Evolutionary conservation across 371 early-diverging fungal species (phyloP), one percentile per base, ranked within the genome.

Genomic region (Cokeromyces recurvatus): DNA sequence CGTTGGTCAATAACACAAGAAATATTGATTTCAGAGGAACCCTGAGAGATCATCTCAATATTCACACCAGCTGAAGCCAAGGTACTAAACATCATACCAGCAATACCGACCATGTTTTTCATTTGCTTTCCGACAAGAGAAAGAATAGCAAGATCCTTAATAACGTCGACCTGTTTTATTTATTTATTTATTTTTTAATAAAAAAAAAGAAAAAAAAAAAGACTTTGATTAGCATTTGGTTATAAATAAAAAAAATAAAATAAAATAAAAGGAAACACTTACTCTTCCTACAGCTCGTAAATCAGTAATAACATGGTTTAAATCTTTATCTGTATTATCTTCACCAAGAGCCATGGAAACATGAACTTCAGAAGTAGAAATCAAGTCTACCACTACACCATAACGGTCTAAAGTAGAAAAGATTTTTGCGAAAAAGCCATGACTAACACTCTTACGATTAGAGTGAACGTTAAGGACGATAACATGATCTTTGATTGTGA

Each of bases 41-140:
- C 97, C 71, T 97, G 97, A 9, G 93, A 93, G 53, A 97, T 95
- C 94, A 97, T 98, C 66, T 97, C 97, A 51, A 98, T 94, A 61
- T 95, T 98, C 57, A 97, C 87, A 44, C 84, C 78, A 42, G 89
- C 84, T 36, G 80, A 81, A 16, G 95, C 95, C 40, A 98, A 69
- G 1, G 91, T 90, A 17, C 79, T 77, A 66, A 98, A 97, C 94
- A 98, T 94, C 57, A 79, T 79, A 11, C 93, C 89, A 17, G 95
- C 89, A 46, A 92, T 87, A 54, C 99, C 99, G 20, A 95, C 92
- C 89, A 90, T 87, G 66, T 92, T 90, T 38, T 90, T 85, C 96
- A 98, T 95, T 57, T 93, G 90, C 44, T 85, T 80, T 39, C 99
- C 99, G 12, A 98, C 95, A 38, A 97, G 81, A 11, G 95, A 94